These are phyloP conservation scores for Trichomonas tenax DNA, from an alignment of 208 protist species.

Conservation along the genomic window DNA sequence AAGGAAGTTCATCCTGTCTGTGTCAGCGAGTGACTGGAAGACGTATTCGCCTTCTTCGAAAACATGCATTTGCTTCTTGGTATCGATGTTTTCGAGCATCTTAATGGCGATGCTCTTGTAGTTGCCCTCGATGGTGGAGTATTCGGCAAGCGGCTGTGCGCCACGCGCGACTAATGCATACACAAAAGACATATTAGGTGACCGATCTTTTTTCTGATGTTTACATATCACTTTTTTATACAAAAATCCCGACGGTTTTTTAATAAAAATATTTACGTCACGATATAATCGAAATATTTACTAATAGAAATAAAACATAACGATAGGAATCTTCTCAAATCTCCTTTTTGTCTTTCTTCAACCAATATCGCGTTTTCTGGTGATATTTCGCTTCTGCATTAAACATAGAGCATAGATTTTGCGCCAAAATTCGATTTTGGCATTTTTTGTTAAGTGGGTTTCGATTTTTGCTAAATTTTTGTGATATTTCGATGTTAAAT, in stretches of 20 bases:
- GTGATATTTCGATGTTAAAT: too few relatives aligned
- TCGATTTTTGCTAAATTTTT: too few relatives aligned
- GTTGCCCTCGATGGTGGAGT: neutral
- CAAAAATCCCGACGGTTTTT: neutral
- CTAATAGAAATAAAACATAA: too few relatives aligned
- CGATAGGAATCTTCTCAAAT: too few relatives aligned
- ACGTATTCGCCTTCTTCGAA: neutral
- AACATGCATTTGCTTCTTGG: neutral
- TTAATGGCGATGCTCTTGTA: neutral
- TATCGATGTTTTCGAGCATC: constrained; percentile 14
- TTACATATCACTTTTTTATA: neutral
- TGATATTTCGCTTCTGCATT: too few relatives aligned
- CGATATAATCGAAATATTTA: too few relatives aligned
- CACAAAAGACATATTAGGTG: neutral
- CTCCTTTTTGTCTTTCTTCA: too few relatives aligned
- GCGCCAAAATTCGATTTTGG: too few relatives aligned
- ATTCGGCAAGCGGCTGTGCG: neutral
- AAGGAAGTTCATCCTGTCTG: neutral
- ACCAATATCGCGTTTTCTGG: too few relatives aligned
- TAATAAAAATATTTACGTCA: too few relatives aligned
- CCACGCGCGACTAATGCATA: neutral
- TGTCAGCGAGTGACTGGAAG: neutral
- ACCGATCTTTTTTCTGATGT: neutral
- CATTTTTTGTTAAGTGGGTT: too few relatives aligned
- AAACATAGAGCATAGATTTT: too few relatives aligned